Evolutionary conservation across 305 asterid species (phyloP).

Genomic region (Fraxinus albicans): DNA sequence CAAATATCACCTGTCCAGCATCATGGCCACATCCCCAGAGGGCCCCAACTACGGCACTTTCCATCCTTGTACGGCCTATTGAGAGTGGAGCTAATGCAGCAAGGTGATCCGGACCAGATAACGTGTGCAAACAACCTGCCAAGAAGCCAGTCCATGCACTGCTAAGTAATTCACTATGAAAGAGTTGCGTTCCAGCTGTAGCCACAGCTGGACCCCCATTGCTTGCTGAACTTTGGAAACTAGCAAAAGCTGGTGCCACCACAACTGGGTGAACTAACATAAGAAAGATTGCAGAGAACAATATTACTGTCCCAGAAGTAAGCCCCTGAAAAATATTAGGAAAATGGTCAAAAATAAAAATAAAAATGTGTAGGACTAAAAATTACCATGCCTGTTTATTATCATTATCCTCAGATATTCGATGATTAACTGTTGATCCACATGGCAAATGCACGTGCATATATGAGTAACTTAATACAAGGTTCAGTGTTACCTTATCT

Average conservation of each 20-base stretch:
- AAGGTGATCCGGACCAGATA: slow-evolving; percentile 96
- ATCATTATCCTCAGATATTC: neutral
- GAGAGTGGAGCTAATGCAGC: slow-evolving; percentile 99
- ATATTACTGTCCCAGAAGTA: slow-evolving; percentile 43
- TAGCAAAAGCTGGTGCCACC: slow-evolving; percentile 74
- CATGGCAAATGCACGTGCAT: neutral
- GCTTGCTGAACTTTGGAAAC: slow-evolving; percentile 50
- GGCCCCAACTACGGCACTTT: slow-evolving; percentile 97
- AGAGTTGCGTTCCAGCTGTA: slow-evolving; percentile 35
- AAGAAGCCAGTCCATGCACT: slow-evolving; percentile 98
- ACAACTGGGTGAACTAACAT: slow-evolving; percentile 55
- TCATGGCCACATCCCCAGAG: slow-evolving; percentile 99
- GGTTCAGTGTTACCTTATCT: neutral
- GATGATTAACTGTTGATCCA: neutral
- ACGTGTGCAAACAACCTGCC: slow-evolving; percentile 96
- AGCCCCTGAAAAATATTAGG: slow-evolving; percentile 47
- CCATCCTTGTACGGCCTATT: slow-evolving; percentile 82
- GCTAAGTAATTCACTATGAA: slow-evolving; percentile 60
- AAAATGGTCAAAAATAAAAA: neutral
- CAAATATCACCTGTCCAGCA: slow-evolving; percentile 90
- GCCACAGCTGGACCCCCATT: slow-evolving; percentile 44
- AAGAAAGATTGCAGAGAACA: slow-evolving; percentile 53
- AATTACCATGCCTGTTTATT: neutral
- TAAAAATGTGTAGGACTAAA: neutral
- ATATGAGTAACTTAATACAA: neutral